Conservation (phyloP, 139 green algal genomes). For the Tetratostichococcus sp. region DNA sequence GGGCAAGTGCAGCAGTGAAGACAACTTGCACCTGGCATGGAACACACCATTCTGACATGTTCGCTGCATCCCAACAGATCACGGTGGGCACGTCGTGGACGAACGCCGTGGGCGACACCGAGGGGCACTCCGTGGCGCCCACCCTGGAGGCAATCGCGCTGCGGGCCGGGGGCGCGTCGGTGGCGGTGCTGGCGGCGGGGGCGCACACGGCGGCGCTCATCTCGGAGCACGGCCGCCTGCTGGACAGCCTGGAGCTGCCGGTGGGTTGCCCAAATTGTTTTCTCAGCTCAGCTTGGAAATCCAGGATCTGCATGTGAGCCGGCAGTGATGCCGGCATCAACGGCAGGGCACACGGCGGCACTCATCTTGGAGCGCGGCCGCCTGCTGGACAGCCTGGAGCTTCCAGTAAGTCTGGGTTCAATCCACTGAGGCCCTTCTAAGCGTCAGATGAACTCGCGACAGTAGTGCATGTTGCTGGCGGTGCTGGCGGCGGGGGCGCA, state of each 20-base stretch:
- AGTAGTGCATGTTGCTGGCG: slow-evolving; percentile 25
- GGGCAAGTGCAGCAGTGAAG: neutral
- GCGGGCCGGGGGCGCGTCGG: slow-evolving; percentile 46
- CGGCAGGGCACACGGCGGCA: slow-evolving; percentile 11
- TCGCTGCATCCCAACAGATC: neutral
- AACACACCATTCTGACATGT: neutral
- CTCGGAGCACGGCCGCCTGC: slow-evolving; percentile 60
- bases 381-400: slow-evolving; percentile 48
- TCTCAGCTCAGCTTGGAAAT: neutral
- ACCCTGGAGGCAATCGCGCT: slow-evolving; percentile 73
- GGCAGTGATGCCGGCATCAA: neutral
- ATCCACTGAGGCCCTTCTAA: too few species aligned
- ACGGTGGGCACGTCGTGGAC: neutral
- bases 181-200: slow-evolving; percentile 52
- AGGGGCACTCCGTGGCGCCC: slow-evolving; percentile 28
- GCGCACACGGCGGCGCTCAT: slow-evolving; percentile 46
- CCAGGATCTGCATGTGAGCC: too few species aligned
- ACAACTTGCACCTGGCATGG: neutral
- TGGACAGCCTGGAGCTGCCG: slow-evolving; percentile 64
- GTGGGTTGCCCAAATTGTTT: slow-evolving; percentile 24
- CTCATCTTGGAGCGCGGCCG: slow-evolving; percentile 72
- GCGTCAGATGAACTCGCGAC: too few species aligned
- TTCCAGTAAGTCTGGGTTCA: slow-evolving; percentile 63
- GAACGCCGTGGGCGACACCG: neutral
- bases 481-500: slow-evolving; percentile 52